phyloP scores from a whole-genome alignment of 2,329 filamentous ascomycete genomes.

The Ascochyta pisi region DNA sequence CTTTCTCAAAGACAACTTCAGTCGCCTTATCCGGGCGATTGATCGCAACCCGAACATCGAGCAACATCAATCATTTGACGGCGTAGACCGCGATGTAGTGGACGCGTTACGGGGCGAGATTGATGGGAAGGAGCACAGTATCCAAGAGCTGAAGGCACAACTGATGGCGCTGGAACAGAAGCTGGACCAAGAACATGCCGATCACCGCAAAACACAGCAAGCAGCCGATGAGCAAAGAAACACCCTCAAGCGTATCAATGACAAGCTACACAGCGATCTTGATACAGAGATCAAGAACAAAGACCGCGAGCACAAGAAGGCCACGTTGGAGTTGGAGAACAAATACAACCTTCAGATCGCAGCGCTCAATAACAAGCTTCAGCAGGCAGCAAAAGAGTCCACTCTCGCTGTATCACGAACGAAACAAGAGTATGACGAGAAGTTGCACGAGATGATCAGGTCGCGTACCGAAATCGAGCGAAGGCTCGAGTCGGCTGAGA shows the following conservation, averaged over 20 bases:
- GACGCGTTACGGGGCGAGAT: slow-evolving; percentile 82
- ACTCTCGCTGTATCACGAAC: slow-evolving; percentile 33
- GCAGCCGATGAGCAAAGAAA: slow-evolving; percentile 54
- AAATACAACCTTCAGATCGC: slow-evolving; percentile 54
- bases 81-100: slow-evolving; percentile 91
- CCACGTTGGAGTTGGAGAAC: slow-evolving; percentile 53
- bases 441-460: slow-evolving; percentile 35
- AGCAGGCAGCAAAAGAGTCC: slow-evolving; percentile 41
- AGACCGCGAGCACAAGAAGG: slow-evolving; percentile 45
- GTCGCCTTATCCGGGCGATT: slow-evolving; percentile 80
- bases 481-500: slow-evolving; percentile 34
- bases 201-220: slow-evolving; percentile 70
- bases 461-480: slow-evolving; percentile 37
- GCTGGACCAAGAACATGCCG: slow-evolving; percentile 74
- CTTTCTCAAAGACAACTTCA: slow-evolving; percentile 96
- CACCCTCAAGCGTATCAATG: slow-evolving; percentile 70
- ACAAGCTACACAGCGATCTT: slow-evolving; percentile 73
- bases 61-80: slow-evolving; percentile 83
- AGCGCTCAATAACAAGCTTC: slow-evolving; percentile 45
- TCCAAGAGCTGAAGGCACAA: slow-evolving; percentile 65
- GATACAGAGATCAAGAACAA: slow-evolving; percentile 68
- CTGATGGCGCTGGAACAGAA: slow-evolving; percentile 62
- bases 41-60: slow-evolving; percentile 91
- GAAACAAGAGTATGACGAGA: slow-evolving; percentile 46
- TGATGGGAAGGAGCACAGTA: slow-evolving; percentile 70